Percentiles rank a stretch among this genome's conserved stretches.
phyloP scores from a whole-genome alignment of 1,284 basidiomycete genomes.

The Ganoderma boninense region DNA sequence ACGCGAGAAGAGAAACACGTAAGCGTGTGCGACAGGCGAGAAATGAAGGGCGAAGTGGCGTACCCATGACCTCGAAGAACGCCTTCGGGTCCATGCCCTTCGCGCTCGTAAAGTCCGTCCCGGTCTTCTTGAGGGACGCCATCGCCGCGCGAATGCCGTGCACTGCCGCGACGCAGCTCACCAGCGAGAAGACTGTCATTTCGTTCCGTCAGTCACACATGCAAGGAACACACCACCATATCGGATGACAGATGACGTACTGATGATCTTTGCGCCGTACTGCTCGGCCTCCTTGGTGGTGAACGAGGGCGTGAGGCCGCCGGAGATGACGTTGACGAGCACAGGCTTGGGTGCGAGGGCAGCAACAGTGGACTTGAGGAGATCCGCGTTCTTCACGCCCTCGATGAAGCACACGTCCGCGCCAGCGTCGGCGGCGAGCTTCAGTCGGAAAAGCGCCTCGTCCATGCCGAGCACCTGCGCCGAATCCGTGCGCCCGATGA shows the following conservation, averaged over 20 bases:
- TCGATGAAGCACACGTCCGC: slow-evolving; percentile 90
- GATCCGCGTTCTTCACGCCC: slow-evolving; percentile 75
- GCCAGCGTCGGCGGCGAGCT: slow-evolving; percentile 77
- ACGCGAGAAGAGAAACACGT: not conserved
- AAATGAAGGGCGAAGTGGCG: slow-evolving; percentile 19
- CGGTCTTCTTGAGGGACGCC: slow-evolving; percentile 77
- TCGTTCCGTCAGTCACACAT: not conserved
- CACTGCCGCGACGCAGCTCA: slow-evolving; percentile 77
- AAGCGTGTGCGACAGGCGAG: not conserved
- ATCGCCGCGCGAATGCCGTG: slow-evolving; percentile 78
- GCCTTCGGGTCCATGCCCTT: slow-evolving; percentile 80
- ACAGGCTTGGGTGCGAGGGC: slow-evolving; percentile 77
- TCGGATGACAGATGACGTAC: slow-evolving; percentile 48
- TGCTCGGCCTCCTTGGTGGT: slow-evolving; percentile 72
- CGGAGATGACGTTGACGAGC: slow-evolving; percentile 81
- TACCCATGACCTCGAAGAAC: slow-evolving; percentile 80
- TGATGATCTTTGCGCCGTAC: slow-evolving; percentile 79
- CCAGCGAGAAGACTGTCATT: slow-evolving; percentile 66
- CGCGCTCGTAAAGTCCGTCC: slow-evolving; percentile 72
- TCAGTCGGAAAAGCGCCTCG: slow-evolving; percentile 75
- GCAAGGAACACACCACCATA: not conserved
- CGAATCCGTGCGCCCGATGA: slow-evolving; percentile 86
- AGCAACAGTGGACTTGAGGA: slow-evolving; percentile 69
- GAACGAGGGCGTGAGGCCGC: slow-evolving; percentile 78
- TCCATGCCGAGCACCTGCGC: slow-evolving; percentile 84